Evolutionary conservation across 306 rosid genomes (phyloP).

Genomic region (Fragaria nilgerrensis): DNA sequence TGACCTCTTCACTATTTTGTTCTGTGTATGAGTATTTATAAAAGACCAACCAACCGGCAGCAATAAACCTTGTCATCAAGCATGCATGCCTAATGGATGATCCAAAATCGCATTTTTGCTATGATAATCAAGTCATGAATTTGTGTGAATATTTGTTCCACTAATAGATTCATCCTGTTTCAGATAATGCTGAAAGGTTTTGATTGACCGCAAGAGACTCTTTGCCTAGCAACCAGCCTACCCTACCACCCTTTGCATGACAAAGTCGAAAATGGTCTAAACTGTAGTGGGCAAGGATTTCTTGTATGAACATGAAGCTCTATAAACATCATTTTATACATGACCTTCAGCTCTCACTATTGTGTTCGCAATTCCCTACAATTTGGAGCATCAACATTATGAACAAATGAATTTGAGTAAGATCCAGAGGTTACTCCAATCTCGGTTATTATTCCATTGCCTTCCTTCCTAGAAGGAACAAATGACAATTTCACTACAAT

Average conservation of each 20-base stretch:
- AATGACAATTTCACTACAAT: background rate
- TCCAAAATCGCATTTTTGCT: background rate
- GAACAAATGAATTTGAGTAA: background rate
- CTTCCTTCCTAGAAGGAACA: background rate
- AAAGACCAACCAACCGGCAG: background rate
- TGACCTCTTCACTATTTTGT: background rate
- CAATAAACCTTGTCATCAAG: background rate
- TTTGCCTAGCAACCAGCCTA: background rate
- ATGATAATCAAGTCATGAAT: background rate
- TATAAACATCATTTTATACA: background rate
- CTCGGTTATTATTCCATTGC: background rate
- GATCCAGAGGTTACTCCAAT: background rate
- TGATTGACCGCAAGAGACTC: background rate
- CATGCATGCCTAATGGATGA: background rate
- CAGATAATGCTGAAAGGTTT: background rate
- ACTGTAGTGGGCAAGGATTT: background rate
- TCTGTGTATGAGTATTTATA: conserved; percentile 1
- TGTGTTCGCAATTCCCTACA: background rate
- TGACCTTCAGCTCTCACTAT: background rate
- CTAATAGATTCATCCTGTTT: background rate
- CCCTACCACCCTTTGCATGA: background rate
- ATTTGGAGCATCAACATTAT: background rate
- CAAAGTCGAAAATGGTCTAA: background rate
- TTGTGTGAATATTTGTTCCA: background rate
- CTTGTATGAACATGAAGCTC: background rate